Percentiles rank a stretch among this genome's conserved stretches.
Conservation (phyloP, 768 basidiomycete species). For the Podaxis sp. region DNA sequence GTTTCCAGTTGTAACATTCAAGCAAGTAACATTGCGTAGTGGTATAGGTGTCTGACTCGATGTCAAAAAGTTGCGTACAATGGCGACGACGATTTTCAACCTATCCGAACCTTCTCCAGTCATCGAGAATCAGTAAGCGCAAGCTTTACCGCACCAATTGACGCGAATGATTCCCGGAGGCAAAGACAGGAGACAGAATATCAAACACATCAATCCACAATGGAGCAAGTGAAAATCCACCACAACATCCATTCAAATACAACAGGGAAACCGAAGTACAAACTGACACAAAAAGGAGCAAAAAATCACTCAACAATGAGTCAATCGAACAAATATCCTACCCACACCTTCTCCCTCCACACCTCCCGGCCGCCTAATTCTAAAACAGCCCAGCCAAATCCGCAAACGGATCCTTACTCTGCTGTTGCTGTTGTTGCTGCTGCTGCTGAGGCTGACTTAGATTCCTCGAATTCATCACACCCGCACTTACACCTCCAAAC, state of each 20-base stretch:
- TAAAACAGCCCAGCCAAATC: constrained; percentile 79
- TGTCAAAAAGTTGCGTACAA: too few relatives aligned
- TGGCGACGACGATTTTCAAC: too few relatives aligned
- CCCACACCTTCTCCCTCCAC: neutral
- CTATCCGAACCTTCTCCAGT: too few relatives aligned
- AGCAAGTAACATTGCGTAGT: too few relatives aligned
- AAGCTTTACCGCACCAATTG: too few relatives aligned
- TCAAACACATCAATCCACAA: constrained; percentile 15
- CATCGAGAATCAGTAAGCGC: too few relatives aligned
- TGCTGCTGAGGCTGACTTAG: constrained; percentile 11
- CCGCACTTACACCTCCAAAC: constrained; percentile 6
- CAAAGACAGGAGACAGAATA: neutral
- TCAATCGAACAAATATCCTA: neutral
- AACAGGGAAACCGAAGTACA: neutral
- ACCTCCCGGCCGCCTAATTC: neutral
- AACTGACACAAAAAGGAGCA: neutral
- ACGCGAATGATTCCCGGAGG: too few relatives aligned
- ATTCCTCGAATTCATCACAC: constrained; percentile 1
- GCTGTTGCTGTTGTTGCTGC: constrained; percentile 26
- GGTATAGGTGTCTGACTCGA: too few relatives aligned
- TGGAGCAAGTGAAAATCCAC: neutral
- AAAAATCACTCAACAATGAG: neutral
- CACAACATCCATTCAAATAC: neutral
- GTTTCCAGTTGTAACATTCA: too few relatives aligned
- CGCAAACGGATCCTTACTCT: constrained; percentile 80